Base-by-base conservation (phyloP, 2,329 filamentous ascomycete species). In the Cadophora sp. region DNA sequence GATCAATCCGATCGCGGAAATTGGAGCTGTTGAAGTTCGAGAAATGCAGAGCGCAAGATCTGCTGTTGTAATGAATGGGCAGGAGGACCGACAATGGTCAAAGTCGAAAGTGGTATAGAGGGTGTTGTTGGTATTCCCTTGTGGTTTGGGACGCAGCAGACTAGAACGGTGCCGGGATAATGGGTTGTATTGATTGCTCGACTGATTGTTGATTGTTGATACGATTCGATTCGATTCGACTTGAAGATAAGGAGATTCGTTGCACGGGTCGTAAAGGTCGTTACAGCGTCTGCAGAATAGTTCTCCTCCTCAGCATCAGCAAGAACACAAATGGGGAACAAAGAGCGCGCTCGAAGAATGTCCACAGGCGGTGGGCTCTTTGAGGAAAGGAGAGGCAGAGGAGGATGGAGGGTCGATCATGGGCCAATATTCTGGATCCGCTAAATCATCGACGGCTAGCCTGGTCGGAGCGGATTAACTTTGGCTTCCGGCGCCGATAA, bases 211-310 rank as follows among this genome's bases (percentile, higher is more conserved):
- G 50, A 53, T n/a, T n/a, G n/a, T n/a, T n/a, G n/a, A n/a, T 18
- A 9, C 7, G 41, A n/a, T 45, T 39, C 33, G 65, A 66, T 56
- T 65, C 45, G 59, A 59, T 18, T 59, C 6, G 64, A 65, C 47
- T 68, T 60, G 62, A 68, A 72, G 70, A 71, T 72, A 75, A 75
- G 69, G 73, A 75, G 74, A 76, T 76, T 76, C 75, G 74, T 76
- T 68, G 66, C 68, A 73, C 66, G 64, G 68, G 72, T 75, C 74
- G 74, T 76, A 72, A 76, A 72, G 53, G 69, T 75, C 73, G 73
- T 76, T 71, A 71, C 55, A 69, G 62, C 45, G 64, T 67, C 53
- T 65, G 59, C 59, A 58, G 59, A 55, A 60, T 64, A 59, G 24
- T 66, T 39, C 58, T 68, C 66, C 43, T 65, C 62, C 45, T 66